Evolutionary conservation across 2,329 filamentous ascomycete genomes (phyloP).

Genomic region (Ophiocordyceps australis): DNA sequence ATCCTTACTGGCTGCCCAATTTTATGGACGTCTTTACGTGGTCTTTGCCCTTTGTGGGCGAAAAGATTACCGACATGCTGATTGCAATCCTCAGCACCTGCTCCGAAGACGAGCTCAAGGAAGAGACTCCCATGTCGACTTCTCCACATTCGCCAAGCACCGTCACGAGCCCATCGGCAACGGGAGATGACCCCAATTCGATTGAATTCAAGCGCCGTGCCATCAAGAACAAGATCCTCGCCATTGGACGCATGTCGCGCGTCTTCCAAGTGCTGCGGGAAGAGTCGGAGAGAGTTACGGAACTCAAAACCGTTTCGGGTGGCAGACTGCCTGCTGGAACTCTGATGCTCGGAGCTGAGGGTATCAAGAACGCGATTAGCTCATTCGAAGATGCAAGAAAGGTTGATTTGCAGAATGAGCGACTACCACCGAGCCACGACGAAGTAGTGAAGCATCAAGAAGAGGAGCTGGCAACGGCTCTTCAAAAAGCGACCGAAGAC

Average conservation of each 20-base stretch:
- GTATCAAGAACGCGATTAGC: conserved; percentile 95
- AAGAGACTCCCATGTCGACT: conserved; percentile 52
- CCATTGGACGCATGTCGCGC: conserved; percentile 86
- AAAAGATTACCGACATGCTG: conserved; percentile 99
- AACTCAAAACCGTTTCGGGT: conserved; percentile 91
- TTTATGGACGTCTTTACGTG: conserved; percentile 99
- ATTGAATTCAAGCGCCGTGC: conserved; percentile 88
- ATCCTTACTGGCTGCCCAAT: conserved; percentile 98
- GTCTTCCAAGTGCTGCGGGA: conserved; percentile 98
- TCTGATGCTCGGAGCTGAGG: conserved; percentile 93
- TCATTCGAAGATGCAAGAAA: conserved; percentile 94
- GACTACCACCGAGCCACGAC: conserved; percentile 78
- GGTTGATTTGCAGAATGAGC: conserved; percentile 93
- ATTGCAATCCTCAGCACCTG: conserved; percentile 96
- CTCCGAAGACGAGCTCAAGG: conserved; percentile 96
- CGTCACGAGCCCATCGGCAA: no score
- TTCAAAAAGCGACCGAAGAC: conserved; percentile 72
- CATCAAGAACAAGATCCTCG: conserved; percentile 99
- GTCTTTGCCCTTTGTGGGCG: conserved; percentile 95
- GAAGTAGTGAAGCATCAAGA: conserved; percentile 75
- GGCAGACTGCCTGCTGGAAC: conserved; percentile 87
- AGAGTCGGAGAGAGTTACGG: conserved; percentile 90
- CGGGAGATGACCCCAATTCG: conserved; percentile 53
- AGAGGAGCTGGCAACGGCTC: conserved; percentile 61
- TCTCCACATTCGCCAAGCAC: conserved; percentile 44